phyloP scores from a whole-genome alignment of 352 stramenopile genomes.

The Phytophthora melonis region DNA sequence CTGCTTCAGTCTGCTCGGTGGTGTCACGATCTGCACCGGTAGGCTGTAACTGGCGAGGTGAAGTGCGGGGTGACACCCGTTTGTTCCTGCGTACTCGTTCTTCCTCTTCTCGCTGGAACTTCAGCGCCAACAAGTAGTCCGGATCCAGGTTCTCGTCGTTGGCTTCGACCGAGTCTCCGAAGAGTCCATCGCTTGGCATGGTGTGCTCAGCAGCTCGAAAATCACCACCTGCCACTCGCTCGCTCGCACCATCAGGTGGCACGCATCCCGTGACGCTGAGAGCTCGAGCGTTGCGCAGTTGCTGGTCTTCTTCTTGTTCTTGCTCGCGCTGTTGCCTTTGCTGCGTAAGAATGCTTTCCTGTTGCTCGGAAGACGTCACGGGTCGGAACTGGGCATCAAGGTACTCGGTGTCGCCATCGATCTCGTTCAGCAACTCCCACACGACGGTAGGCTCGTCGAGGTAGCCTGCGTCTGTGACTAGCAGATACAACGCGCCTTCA shows the following conservation, averaged over 20 bases:
- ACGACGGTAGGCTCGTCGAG: conserved; percentile 92
- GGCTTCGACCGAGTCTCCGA: conserved; percentile 18
- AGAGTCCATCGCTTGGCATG: conserved; percentile 19
- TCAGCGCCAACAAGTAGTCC: conserved; percentile 79
- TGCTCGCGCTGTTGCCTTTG: conserved; percentile 56
- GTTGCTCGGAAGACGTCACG: conserved; percentile 70
- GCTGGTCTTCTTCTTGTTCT: conserved; percentile 30
- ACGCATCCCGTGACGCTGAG: conserved; percentile 20
- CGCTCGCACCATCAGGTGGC: background rate
- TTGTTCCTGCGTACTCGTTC: conserved; percentile 39
- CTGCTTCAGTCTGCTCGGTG: conserved; percentile 5
- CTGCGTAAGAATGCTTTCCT: conserved; percentile 73
- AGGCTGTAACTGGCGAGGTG: conserved; percentile 28
- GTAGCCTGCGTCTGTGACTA: conserved; percentile 98
- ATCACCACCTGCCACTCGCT: conserved; percentile 10
- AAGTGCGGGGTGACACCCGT: conserved; percentile 6
- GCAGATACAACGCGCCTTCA: conserved; percentile 93
- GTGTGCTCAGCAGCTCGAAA: conserved; percentile 24
- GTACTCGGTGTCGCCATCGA: conserved; percentile 87
- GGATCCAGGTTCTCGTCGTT: conserved; percentile 45
- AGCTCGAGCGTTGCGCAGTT: conserved; percentile 28
- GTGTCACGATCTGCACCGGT: conserved; percentile 14
- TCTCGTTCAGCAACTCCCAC: conserved; percentile 96
- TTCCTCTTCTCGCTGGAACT: conserved; percentile 85
- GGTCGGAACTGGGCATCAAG: conserved; percentile 72